phyloP scores from a whole-genome alignment of 768 basidiomycete genomes.

The Mycena venus region DNA sequence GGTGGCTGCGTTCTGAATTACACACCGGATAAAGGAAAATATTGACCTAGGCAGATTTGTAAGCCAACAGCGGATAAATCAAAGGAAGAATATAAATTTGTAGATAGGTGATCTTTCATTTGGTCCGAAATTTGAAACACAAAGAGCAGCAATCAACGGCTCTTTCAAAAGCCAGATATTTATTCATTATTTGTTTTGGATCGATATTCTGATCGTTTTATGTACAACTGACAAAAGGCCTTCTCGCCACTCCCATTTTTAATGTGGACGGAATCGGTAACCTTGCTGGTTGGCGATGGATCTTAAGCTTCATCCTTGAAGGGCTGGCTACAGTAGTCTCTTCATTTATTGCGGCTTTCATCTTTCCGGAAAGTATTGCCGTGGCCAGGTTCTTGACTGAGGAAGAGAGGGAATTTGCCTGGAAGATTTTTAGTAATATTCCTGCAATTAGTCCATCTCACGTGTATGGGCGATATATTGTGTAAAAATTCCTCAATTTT shows the following conservation, averaged over 20 bases:
- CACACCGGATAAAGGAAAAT: too few species aligned
- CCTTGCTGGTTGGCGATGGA: conserved; percentile 75
- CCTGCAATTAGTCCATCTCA: neutral
- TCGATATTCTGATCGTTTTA: neutral
- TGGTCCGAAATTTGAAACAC: too few species aligned
- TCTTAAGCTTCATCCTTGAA: conserved; percentile 79
- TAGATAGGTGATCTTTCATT: too few species aligned
- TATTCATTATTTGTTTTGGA: neutral
- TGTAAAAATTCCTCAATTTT: too few species aligned
- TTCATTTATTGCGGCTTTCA: conserved; percentile 53
- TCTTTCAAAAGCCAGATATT: too few species aligned
- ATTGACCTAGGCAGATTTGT: too few species aligned
- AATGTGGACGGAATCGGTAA: conserved; percentile 71
- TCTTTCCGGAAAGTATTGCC: conserved; percentile 63
- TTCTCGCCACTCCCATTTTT: conserved; percentile 73
- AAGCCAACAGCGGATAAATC: too few species aligned
- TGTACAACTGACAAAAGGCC: conserved; percentile 51
- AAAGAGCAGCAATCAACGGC: too few species aligned
- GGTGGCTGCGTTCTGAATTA: too few species aligned
- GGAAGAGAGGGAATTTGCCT: conserved; percentile 67
- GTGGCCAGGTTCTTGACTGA: conserved; percentile 67
- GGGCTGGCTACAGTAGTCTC: conserved; percentile 67
- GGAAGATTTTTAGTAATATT: conserved; percentile 45
- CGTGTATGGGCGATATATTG: too few species aligned
- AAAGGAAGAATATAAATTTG: too few species aligned